These are phyloP conservation scores for Rubia balearica DNA, from an alignment of 305 asterid species.

Conservation along the genomic window DNA sequence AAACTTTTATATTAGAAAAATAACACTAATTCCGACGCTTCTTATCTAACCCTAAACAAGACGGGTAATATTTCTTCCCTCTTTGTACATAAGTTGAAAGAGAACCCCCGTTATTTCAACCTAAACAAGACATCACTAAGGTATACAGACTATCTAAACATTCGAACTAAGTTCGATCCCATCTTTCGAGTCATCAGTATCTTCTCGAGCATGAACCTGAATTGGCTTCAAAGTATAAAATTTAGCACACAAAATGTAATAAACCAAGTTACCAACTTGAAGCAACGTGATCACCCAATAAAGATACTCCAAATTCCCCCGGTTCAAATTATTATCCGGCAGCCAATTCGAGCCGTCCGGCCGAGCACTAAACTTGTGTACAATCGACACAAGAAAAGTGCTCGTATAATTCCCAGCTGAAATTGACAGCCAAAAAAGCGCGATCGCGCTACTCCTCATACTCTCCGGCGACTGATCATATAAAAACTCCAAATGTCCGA, in stretches of 20 bases:
- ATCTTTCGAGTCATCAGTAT: slow-evolving; percentile 18
- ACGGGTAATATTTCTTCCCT: too few species aligned
- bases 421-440: slow-evolving; percentile 69
- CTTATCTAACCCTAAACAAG: too few species aligned
- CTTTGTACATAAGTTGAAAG: background rate
- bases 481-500: slow-evolving; percentile 86
- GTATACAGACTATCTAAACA: slow-evolving; percentile 21
- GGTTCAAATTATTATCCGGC: slow-evolving; percentile 61
- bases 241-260: slow-evolving; percentile 63
- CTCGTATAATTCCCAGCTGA: slow-evolving; percentile 75
- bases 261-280: slow-evolving; percentile 58
- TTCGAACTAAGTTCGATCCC: slow-evolving; percentile 31
- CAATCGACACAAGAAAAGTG: slow-evolving; percentile 56
- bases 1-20: too few species aligned
- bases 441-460: slow-evolving; percentile 77
- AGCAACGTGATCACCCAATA: slow-evolving; percentile 72
- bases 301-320: slow-evolving; percentile 69
- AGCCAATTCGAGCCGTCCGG: slow-evolving; percentile 71
- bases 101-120: background rate
- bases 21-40: too few species aligned
- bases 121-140: too few species aligned
- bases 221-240: slow-evolving; percentile 72
- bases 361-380: slow-evolving; percentile 52
- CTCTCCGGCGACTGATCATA: slow-evolving; percentile 95
- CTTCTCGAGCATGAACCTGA: slow-evolving; percentile 22